Evolutionary conservation across 176 grass and related monocot genomes (phyloP).

Genomic region (Typha latifolia): DNA sequence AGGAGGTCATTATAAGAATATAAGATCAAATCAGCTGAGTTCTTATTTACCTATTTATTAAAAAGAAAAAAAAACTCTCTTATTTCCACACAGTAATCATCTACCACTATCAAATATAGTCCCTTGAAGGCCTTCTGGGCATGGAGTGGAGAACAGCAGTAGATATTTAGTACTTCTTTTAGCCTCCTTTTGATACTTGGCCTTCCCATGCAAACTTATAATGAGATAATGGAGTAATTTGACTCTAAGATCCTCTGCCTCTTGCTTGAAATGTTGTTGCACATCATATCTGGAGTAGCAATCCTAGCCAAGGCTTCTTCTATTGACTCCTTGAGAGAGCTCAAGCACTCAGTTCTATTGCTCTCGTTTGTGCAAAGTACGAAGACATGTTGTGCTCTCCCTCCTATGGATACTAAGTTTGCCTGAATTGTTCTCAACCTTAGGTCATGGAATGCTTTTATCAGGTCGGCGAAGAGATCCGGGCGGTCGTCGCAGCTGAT

Average conservation of each 20-base stretch:
- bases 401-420: slow-evolving; percentile 27
- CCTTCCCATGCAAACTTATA: slow-evolving; percentile 5
- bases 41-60: too few species aligned
- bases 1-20: too few species aligned
- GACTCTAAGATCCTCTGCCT: slow-evolving; percentile 27
- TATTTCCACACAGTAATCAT: too few species aligned
- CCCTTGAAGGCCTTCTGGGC: too few species aligned
- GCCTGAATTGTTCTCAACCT: slow-evolving; percentile 22
- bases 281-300: slow-evolving; percentile 28
- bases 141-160: too few species aligned
- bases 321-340: slow-evolving; percentile 24
- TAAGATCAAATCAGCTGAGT: too few species aligned
- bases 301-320: slow-evolving; percentile 20
- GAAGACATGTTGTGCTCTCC: slow-evolving; percentile 21
- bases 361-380: slow-evolving; percentile 11
- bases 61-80: too few species aligned
- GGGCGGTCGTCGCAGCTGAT: slow-evolving; percentile 43
- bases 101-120: too few species aligned
- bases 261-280: slow-evolving; percentile 13
- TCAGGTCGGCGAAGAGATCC: slow-evolving; percentile 23
- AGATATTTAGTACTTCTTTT: too few species aligned
- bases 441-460: slow-evolving; percentile 19
- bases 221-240: slow-evolving; percentile 8
- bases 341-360: neutral
- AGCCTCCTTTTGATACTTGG: too few species aligned